Evolutionary conservation across 495 filamentous ascomycete species (phyloP), one percentile per base, ranked within the genome.

Genomic region (Xylaria curta): DNA sequence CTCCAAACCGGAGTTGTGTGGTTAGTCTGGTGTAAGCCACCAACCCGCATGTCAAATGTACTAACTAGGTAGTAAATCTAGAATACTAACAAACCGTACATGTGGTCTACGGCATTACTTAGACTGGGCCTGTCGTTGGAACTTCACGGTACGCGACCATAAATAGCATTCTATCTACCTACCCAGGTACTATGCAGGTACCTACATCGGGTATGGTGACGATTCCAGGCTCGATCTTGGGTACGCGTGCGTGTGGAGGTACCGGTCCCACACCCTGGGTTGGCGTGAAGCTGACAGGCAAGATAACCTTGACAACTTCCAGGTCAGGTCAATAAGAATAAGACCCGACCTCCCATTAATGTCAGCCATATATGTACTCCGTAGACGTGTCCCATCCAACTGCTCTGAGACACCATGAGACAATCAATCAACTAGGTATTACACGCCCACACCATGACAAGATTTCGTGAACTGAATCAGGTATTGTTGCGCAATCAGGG

Each of bases 401-500:
- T 21, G 9, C 58, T 38, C 19, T 8, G 38, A 33, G 19, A 38
- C 58, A n/a, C 24, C 24, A 17, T 19, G 49, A 49, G 13, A 28
- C 24, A n/a, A n/a, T n/a, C n/a, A n/a, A 21, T 42, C 42, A n/a
- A n/a, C 24, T 33, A 66, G n/a, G 24, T 9, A n/a, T 15, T 33
- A 66, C 62, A 21, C 19, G 42, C 46, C 26, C 9, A 36, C 24
- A 66, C 13, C 26, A 33, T 10, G 17, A 5, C 19, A 9, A 51
- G 7, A 21, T 21, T 10, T 17, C 0, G 28, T 33, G 51, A 21
- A 42, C 7, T 26, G 47, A 42, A 8, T 15, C 26, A 46, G 40
- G 40, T 10, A 13, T 28, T 33, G n/a, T 68, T 68, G 66, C 54
- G 66, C 47, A 46, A 68, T 49, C 17, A n/a, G 51, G 28, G 54